These are phyloP conservation scores for Nemania sp. DNA, from an alignment of 2,329 filamentous ascomycete genomes.

Conservation along the genomic window DNA sequence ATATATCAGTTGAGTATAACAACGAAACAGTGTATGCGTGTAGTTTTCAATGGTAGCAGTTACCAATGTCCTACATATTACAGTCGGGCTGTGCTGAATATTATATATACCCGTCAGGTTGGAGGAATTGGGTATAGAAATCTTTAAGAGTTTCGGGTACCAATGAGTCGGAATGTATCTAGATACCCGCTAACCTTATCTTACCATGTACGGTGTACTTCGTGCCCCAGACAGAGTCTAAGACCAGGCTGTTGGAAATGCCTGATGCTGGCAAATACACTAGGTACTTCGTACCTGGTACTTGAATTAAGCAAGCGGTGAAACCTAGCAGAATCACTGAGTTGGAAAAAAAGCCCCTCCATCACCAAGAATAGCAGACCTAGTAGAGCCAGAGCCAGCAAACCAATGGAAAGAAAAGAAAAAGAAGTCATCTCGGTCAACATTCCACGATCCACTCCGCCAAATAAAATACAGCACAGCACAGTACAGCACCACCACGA, in stretches of 20 bases:
- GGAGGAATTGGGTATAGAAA: too few species aligned
- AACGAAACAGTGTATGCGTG: not conserved
- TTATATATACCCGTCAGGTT: too few species aligned
- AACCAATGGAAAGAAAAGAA: not conserved
- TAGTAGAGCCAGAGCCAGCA: not conserved
- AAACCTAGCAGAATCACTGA: conserved; percentile 19
- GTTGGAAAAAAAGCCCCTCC: conserved; percentile 28
- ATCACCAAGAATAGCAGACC: not conserved
- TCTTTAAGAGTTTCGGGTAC: not conserved
- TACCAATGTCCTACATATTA: not conserved
- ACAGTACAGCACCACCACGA: not conserved
- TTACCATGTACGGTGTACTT: too few species aligned
- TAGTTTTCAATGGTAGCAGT: not conserved
- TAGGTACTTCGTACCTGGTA: too few species aligned
- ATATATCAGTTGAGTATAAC: too few species aligned
- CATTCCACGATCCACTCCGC: not conserved
- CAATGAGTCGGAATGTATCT: not conserved
- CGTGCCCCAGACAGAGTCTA: too few species aligned
- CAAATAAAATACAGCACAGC: not conserved
- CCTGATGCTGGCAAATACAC: not conserved
- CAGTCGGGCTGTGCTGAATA: not conserved
- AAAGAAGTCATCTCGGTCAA: not conserved
- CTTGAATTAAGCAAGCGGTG: conserved; percentile 15
- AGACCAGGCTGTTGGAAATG: conserved; percentile 5
- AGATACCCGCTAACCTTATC: too few species aligned